phyloP scores from a whole-genome alignment of 768 basidiomycete species.

The Leucosporidium scottii region DNA sequence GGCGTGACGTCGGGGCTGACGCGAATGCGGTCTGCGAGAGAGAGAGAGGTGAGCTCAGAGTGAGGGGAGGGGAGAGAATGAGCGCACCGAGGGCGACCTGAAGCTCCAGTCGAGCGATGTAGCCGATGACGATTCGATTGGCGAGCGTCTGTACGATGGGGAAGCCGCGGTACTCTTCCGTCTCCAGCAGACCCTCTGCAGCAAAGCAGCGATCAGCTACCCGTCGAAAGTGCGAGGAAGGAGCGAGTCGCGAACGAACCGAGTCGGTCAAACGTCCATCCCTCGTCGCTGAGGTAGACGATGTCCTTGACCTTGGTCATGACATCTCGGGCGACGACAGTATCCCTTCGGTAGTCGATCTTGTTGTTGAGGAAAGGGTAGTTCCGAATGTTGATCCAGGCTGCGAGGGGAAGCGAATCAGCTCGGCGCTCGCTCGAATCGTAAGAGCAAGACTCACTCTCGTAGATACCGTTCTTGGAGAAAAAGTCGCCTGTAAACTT shows the following conservation, averaged over 20 bases:
- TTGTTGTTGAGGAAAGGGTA: slow-evolving; percentile 37
- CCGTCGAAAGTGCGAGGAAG: slow-evolving; percentile 46
- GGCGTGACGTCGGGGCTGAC: not conserved
- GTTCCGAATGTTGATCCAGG: slow-evolving; percentile 36
- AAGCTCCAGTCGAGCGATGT: slow-evolving; percentile 83
- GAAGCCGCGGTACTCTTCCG: slow-evolving; percentile 32
- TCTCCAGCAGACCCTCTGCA: slow-evolving; percentile 40
- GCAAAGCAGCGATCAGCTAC: slow-evolving; percentile 62
- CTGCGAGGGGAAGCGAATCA: not conserved
- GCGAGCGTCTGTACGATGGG: slow-evolving; percentile 18
- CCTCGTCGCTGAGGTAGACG: slow-evolving; percentile 69
- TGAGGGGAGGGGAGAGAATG: not conserved
- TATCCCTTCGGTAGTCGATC: slow-evolving; percentile 34
- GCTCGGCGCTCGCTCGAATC: not conserved
- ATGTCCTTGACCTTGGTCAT: slow-evolving; percentile 42
- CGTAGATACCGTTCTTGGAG: slow-evolving; percentile 87
- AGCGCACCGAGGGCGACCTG: slow-evolving; percentile 64
- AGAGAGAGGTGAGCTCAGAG: not conserved
- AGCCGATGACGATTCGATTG: slow-evolving; percentile 61
- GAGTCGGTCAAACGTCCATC: slow-evolving; percentile 63
- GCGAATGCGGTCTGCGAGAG: slow-evolving; percentile 4
- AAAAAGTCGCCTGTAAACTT: slow-evolving; percentile 86
- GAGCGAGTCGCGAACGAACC: slow-evolving; percentile 56
- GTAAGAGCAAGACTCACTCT: slow-evolving; percentile 74
- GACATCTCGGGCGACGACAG: slow-evolving; percentile 26